Percentiles rank a stretch among this genome's conserved stretches.
Conservation (phyloP, 768 basidiomycete genomes). For the Russula olivacea region DNA sequence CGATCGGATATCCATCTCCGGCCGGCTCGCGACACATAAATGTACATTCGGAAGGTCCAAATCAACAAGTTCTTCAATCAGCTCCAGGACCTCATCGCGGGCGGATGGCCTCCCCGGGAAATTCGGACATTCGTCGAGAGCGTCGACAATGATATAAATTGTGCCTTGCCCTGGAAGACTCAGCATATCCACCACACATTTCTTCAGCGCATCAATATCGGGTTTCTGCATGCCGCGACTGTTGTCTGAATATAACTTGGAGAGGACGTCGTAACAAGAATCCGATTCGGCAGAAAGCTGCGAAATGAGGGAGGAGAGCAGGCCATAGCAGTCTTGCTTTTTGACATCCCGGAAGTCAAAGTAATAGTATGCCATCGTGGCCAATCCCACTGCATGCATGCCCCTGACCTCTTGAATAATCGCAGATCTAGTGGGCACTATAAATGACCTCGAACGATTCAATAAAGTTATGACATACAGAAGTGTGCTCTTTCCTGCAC, state of each 20-base stretch:
- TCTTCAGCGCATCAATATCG: no score
- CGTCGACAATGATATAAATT: no score
- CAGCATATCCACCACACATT: no score
- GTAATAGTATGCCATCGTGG: conserved; percentile 9
- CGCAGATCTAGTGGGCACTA: not conserved
- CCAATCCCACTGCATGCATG: not conserved
- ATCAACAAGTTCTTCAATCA: not conserved
- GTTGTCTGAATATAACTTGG: not conserved
- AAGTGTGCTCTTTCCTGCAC: conserved; percentile 4
- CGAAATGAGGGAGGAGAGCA: not conserved
- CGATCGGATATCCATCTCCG: not conserved
- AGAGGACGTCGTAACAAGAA: not conserved
- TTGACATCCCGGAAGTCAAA: conserved; percentile 8
- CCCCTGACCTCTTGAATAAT: not conserved
- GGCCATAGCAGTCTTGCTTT: conserved; percentile 2
- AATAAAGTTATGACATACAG: not conserved
- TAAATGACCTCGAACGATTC: not conserved
- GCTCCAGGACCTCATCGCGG: not conserved
- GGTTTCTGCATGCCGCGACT: no score
- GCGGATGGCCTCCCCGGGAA: not conserved
- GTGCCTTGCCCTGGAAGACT: no score
- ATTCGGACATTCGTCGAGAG: no score
- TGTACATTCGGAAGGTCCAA: not conserved
- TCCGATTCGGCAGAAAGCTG: conserved; percentile 2
- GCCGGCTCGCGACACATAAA: not conserved